Conservation (phyloP, 108 stramenopile species). For the Mediolabrus comicus region DNA sequence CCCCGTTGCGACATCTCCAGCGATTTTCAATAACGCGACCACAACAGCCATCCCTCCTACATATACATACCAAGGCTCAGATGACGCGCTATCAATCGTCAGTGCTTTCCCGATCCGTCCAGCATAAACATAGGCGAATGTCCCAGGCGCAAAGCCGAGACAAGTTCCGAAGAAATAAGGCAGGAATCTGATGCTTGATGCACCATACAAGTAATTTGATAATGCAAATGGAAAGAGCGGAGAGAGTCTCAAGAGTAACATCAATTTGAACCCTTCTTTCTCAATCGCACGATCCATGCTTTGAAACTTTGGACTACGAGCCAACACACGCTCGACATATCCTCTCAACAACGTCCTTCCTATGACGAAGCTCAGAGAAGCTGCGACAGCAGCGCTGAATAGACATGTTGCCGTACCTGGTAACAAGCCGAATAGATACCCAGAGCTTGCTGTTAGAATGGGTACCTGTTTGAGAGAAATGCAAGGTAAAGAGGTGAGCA, state of each 20-base stretch:
- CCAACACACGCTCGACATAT: constrained; percentile 62
- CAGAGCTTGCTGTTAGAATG: constrained; percentile 79
- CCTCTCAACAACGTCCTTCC: constrained; percentile 74
- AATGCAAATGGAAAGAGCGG: constrained; percentile 92
- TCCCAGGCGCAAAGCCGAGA: constrained; percentile 82
- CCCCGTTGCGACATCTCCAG: constrained; percentile 62
- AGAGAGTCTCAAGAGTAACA: constrained; percentile 80
- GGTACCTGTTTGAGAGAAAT: constrained; percentile 31
- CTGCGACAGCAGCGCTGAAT: constrained; percentile 68
- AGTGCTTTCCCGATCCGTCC: constrained; percentile 71
- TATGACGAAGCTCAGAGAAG: constrained; percentile 71
- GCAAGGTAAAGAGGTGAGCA: background rate
- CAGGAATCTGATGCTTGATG: constrained; percentile 67
- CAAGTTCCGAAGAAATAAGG: constrained; percentile 71
- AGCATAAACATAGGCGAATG: constrained; percentile 78
- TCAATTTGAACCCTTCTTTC: constrained; percentile 88
- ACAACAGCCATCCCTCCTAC: constrained; percentile 54
- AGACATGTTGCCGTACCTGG: constrained; percentile 78
- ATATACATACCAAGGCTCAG: constrained; percentile 77
- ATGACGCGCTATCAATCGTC: constrained; percentile 40
- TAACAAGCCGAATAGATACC: constrained; percentile 84
- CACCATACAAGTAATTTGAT: constrained; percentile 90
- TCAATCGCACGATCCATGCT: constrained; percentile 85
- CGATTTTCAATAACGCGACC: constrained; percentile 54
- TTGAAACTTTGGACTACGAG: constrained; percentile 66